A percentile compares a stretch with the other conserved stretches of the same genome.
phyloP scores from a whole-genome alignment of 2,329 filamentous ascomycete species.

The Aspergillus nomiae region DNA sequence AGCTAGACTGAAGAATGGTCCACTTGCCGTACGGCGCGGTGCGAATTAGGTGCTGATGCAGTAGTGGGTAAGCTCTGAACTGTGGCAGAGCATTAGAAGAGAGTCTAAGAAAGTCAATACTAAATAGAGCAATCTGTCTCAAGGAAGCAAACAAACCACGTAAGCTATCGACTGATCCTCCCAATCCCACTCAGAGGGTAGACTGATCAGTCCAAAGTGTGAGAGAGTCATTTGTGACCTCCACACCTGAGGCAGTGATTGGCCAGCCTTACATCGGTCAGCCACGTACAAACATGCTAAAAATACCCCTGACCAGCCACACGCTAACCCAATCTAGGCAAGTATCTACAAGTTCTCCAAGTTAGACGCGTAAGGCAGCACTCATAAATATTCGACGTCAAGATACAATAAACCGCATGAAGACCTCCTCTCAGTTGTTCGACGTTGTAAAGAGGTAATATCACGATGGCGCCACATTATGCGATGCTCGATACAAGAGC shows the following conservation, averaged over 20 bases:
- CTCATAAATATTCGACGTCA: slow-evolving; percentile 4
- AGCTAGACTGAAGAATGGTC: slow-evolving; percentile 31
- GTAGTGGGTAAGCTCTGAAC: slow-evolving; percentile 28
- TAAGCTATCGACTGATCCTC: background rate
- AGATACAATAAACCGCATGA: background rate
- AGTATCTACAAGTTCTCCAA: slow-evolving; percentile 22
- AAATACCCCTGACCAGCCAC: slow-evolving; percentile 24
- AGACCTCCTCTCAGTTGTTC: background rate
- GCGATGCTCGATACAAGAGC: slow-evolving; percentile 23
- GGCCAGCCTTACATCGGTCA: slow-evolving; percentile 1
- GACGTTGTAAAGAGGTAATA: background rate
- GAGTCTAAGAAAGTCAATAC: background rate
- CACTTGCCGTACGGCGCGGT: slow-evolving; percentile 31
- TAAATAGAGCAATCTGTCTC: background rate
- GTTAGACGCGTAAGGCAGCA: slow-evolving; percentile 22
- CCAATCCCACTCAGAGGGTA: background rate
- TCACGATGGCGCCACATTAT: slow-evolving; percentile 33
- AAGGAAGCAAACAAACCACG: background rate
- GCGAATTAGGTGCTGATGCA: slow-evolving; percentile 33
- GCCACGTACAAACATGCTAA: slow-evolving; percentile 19
- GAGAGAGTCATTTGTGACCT: background rate
- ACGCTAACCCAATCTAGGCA: slow-evolving; percentile 16
- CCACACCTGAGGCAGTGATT: background rate
- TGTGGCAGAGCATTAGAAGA: slow-evolving; percentile 22
- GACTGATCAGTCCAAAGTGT: background rate